Percentiles rank a stretch among this genome's conserved stretches.
These are phyloP conservation scores for Xanthoparmelia taractica DNA, from an alignment of 495 filamentous ascomycete genomes.

Conservation along the genomic window DNA sequence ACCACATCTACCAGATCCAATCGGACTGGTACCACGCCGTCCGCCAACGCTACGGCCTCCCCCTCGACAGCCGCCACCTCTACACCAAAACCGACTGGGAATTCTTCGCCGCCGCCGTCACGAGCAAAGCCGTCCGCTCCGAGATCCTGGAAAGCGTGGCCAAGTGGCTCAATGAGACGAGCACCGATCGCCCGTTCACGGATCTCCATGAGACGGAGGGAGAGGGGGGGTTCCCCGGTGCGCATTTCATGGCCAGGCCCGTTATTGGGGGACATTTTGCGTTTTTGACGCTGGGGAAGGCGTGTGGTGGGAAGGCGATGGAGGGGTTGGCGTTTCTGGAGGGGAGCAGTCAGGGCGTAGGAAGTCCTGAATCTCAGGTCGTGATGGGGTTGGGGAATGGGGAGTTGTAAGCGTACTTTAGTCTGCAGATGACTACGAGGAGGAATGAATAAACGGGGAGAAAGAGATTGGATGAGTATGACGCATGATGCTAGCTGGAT, in stretches of 20 bases:
- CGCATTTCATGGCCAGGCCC: constrained; percentile 71
- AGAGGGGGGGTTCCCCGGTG: constrained; percentile 56
- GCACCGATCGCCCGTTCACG: constrained; percentile 67
- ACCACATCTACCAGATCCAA: constrained; percentile 72
- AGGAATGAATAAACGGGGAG: neutral
- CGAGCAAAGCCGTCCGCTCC: constrained; percentile 53
- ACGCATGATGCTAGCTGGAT: neutral
- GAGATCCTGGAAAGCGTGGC: constrained; percentile 74
- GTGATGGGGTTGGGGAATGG: neutral
- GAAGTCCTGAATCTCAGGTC: neutral
- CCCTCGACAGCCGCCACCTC: constrained; percentile 77
- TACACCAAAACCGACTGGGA: constrained; percentile 95
- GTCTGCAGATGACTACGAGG: neutral
- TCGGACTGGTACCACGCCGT: constrained; percentile 81
- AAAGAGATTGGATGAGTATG: neutral
- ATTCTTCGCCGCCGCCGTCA: constrained; percentile 78
- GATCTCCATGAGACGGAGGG: constrained; percentile 79
- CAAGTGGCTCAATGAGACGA: constrained; percentile 79
- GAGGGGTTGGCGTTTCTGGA: constrained; percentile 59
- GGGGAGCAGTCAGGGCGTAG: constrained; percentile 21
- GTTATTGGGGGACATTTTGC: constrained; percentile 87
- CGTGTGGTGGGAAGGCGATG: constrained; percentile 63
- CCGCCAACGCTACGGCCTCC: constrained; percentile 72
- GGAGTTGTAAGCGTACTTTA: neutral
- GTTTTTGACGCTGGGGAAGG: constrained; percentile 67